Evolutionary conservation across 2,329 filamentous ascomycete species (phyloP).

Genomic region (Scortechinia acanthostroma): DNA sequence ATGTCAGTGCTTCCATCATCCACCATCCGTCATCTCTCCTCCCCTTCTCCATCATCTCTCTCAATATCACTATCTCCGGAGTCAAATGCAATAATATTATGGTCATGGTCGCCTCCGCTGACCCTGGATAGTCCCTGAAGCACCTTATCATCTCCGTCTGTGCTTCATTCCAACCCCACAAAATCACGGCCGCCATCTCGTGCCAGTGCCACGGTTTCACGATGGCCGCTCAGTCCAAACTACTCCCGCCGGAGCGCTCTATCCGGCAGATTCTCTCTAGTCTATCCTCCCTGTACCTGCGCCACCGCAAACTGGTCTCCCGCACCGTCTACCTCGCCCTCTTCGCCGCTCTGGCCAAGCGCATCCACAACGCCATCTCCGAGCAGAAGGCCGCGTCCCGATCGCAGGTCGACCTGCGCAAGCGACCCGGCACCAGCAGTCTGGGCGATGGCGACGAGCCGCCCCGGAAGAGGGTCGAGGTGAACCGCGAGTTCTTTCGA

Average conservation of each 20-base stretch:
- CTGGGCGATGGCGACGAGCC: conserved; percentile 17
- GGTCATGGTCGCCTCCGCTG: too few relatives aligned
- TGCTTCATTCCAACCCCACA: too few relatives aligned
- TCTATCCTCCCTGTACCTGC: conserved; percentile 67
- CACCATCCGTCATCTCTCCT: too few relatives aligned
- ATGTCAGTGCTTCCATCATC: too few relatives aligned
- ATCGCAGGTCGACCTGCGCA: conserved; percentile 42
- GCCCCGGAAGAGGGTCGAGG: conserved; percentile 67
- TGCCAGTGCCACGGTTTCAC: conserved; percentile 4
- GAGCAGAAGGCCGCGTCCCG: conserved; percentile 82
- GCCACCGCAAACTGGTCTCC: conserved; percentile 75
- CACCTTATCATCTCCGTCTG: too few relatives aligned
- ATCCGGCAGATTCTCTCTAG: conserved; percentile 58
- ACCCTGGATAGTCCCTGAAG: too few relatives aligned
- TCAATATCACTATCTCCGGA: too few relatives aligned
- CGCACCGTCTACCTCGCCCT: conserved; percentile 78
- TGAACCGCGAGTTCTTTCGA: conserved; percentile 77
- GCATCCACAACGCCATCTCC: conserved; percentile 82
- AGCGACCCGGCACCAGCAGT: conserved; percentile 6
- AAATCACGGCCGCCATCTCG: too few relatives aligned
- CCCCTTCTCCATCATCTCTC: too few relatives aligned
- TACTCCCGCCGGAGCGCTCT: conserved; percentile 55
- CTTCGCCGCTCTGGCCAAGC: conserved; percentile 73
- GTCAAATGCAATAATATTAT: too few relatives aligned
- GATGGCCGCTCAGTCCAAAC: conserved; percentile 74